Base-by-base conservation (phyloP, 805 yeast species). In the Tanozyma kutaoensis region DNA sequence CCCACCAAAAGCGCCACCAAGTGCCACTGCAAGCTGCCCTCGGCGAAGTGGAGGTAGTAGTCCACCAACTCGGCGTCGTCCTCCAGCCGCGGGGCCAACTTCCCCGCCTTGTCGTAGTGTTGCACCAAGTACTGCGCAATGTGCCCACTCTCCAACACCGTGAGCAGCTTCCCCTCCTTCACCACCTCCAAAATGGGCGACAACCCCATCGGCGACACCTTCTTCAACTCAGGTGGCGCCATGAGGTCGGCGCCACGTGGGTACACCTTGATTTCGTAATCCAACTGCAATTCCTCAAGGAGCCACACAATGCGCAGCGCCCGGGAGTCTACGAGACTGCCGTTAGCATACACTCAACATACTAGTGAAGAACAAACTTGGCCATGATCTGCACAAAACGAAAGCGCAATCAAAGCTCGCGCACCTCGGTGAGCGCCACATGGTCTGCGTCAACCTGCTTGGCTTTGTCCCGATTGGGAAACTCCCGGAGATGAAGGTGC, bases 271-370 rank as follows among this genome's bases (percentile, higher is more conserved):
- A 56, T 16, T 28, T 55, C 61, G 33, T 49, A 58, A 12, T 45
- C 38, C 18, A 58, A 34, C 2, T 39, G 36, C 31, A 58, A 42
- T 29, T 50, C 48, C 35, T 57, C 63, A 23, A 58, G 39, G 24
- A 58, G 43, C 58, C 58, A 57, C 12, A 55, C 36, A 13, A 58
- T 43, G 33, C 63, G 44, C 22, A 48, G 49, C 1, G 63, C 44
- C 36, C 65, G 46, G 5, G 63, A 56, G 5, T 37, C 33, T 18
- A 44, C 34, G 24, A 56, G 52, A 46, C 60, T 44, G 21, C 1
- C 4, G 30, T 24, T 28, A 24, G 35, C 32, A 25, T 2, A 12
- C n/a, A n/a, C n/a, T n/a, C n/a, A n/a, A n/a, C n/a, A n/a, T n/a
- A n/a, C n/a, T n/a, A n/a, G n/a, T n/a, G n/a, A n/a, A n/a, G n/a